phyloP scores from a whole-genome alignment of 805 yeast species.

The Kuraishia piskuri region DNA sequence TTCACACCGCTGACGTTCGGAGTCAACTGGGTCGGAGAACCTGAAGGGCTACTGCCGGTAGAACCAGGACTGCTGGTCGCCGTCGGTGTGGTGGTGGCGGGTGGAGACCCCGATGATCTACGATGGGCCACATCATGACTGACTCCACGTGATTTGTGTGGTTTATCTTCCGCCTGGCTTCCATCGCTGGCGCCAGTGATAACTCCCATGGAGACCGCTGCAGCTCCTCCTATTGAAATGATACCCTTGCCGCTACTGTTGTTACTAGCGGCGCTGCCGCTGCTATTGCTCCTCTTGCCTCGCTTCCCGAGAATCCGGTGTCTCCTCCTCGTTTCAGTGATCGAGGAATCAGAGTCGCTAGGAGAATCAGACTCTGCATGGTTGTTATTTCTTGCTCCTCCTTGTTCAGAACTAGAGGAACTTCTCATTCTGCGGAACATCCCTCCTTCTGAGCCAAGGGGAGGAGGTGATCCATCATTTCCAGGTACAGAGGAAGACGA shows the following conservation, averaged over 20 bases:
- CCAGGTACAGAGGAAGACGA: too few species aligned
- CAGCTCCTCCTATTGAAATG: background rate
- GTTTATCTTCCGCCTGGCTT: background rate
- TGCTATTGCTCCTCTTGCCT: background rate
- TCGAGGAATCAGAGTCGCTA: background rate
- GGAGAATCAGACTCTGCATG: background rate
- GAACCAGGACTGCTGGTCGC: background rate
- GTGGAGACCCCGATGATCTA: background rate
- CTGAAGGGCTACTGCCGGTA: background rate
- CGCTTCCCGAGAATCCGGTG: background rate
- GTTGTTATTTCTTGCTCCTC: background rate
- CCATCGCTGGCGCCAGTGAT: background rate
- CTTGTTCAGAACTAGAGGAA: background rate
- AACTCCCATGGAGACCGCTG: background rate
- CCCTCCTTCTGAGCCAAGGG: background rate
- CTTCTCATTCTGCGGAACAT: background rate
- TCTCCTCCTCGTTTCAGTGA: background rate
- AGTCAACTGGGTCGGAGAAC: background rate
- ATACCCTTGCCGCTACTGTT: background rate
- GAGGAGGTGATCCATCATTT: constrained; percentile 5
- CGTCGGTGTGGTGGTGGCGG: background rate
- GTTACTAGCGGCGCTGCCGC: background rate
- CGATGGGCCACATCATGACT: background rate
- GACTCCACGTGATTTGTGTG: background rate
- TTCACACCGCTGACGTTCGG: background rate